These are phyloP conservation scores for Toxicodendron radicans DNA, from an alignment of 345 rosid species.

Conservation along the genomic window DNA sequence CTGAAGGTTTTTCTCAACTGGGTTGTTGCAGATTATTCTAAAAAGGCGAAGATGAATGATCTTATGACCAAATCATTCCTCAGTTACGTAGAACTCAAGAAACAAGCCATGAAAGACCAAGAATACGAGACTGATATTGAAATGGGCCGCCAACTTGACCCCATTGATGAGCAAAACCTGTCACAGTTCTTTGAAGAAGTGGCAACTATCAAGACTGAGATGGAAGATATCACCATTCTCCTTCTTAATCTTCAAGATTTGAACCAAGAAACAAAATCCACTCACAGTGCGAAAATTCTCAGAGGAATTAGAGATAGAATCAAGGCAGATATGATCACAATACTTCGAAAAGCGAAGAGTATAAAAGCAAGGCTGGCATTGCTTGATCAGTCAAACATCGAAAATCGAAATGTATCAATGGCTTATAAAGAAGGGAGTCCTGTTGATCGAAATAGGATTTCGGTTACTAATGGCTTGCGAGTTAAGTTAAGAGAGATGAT, in stretches of 20 bases:
- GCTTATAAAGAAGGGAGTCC: slow-evolving; percentile 31
- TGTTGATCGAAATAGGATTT: slow-evolving; percentile 28
- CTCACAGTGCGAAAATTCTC: slow-evolving; percentile 21
- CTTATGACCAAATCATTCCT: slow-evolving; percentile 27
- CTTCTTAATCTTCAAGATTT: slow-evolving; percentile 25
- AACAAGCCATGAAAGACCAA: slow-evolving; percentile 19
- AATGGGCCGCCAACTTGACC: slow-evolving; percentile 27
- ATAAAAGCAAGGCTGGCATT: slow-evolving; percentile 31
- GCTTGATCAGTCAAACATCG: slow-evolving; percentile 24
- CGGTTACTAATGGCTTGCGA: slow-evolving; percentile 29
- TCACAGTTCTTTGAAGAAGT: slow-evolving; percentile 25
- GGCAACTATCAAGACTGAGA: slow-evolving; percentile 18
- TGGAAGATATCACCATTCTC: slow-evolving; percentile 33
- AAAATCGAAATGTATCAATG: slow-evolving; percentile 17
- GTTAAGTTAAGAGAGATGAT: slow-evolving; percentile 28
- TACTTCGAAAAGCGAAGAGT: slow-evolving; percentile 31
- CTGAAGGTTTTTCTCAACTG: slow-evolving; percentile 8
- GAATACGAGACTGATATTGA: slow-evolving; percentile 29
- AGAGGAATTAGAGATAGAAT: slow-evolving; percentile 31
- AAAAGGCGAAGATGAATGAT: slow-evolving; percentile 25
- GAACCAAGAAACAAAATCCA: slow-evolving; percentile 25
- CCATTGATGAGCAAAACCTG: slow-evolving; percentile 19
- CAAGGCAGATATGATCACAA: slow-evolving; percentile 25
- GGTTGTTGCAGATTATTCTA: slow-evolving; percentile 3
- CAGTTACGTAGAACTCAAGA: slow-evolving; percentile 31